These are phyloP conservation scores for Bothriochloa decipiens DNA, from an alignment of 176 grass and related monocot species.

Conservation along the genomic window DNA sequence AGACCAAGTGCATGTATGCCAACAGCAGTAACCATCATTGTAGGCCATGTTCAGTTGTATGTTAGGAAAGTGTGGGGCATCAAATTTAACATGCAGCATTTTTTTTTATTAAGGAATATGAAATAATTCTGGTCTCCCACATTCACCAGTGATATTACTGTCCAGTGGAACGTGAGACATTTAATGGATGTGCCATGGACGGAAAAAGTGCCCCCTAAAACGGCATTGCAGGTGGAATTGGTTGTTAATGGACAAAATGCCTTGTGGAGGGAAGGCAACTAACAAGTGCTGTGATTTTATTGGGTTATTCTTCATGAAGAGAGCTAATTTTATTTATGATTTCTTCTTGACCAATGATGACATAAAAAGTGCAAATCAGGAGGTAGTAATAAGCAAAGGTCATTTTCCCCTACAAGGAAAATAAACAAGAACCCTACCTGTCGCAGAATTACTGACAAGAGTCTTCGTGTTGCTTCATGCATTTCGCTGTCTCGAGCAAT, in stretches of 20 bases:
- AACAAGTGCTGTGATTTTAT: background rate
- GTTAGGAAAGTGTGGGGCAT: too few species aligned
- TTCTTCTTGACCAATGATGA: slow-evolving; percentile 25
- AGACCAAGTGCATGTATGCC: background rate
- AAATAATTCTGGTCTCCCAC: background rate
- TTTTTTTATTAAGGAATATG: background rate
- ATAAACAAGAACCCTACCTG: slow-evolving; percentile 59
- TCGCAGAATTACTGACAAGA: slow-evolving; percentile 93
- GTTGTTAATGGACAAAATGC: background rate
- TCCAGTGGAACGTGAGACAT: too few species aligned
- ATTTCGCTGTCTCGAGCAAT: slow-evolving; percentile 84
- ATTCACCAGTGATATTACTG: too few species aligned
- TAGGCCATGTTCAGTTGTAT: too few species aligned
- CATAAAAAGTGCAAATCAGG: background rate
- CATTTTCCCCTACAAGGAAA: background rate
- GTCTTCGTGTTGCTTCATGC: slow-evolving; percentile 96
- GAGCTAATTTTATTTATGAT: background rate
- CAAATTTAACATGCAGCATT: too few species aligned
- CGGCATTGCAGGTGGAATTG: background rate
- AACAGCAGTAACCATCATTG: background rate
- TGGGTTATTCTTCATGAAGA: background rate
- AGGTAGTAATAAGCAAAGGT: slow-evolving; percentile 7
- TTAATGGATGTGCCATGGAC: background rate
- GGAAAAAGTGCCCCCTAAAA: background rate
- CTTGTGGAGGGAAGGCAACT: background rate